phyloP scores from a whole-genome alignment of 2,329 filamentous ascomycete species.

The Tricladium varicosporioides region DNA sequence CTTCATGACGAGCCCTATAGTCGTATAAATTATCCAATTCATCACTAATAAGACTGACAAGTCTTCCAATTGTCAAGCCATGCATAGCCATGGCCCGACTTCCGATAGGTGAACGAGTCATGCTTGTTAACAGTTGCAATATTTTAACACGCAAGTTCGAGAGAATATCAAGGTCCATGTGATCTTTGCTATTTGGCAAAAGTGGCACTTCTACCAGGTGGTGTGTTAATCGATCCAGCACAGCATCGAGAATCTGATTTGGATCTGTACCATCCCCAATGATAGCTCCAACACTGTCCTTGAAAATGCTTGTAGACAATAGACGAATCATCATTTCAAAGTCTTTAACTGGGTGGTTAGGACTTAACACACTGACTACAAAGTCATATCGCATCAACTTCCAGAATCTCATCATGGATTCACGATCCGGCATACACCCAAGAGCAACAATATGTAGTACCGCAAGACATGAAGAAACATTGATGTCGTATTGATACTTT shows the following conservation, averaged over 20 bases:
- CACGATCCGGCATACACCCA: conserved; percentile 47
- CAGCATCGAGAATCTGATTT: conserved; percentile 37
- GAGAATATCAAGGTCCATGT: conserved; percentile 25
- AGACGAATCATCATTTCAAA: conserved; percentile 64
- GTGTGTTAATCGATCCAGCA: conserved; percentile 39
- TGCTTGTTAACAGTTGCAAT: conserved; percentile 55
- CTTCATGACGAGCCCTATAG: conserved; percentile 36
- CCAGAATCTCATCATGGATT: conserved; percentile 57
- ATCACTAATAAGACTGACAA: conserved; percentile 74
- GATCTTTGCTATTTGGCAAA: conserved; percentile 25
- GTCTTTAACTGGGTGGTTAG: conserved; percentile 62
- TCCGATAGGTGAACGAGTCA: conserved; percentile 62
- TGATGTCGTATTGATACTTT: conserved; percentile 47
- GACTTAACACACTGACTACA: conserved; percentile 64
- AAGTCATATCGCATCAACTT: conserved; percentile 63
- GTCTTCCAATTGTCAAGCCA: conserved; percentile 66
- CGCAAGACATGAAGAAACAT: conserved; percentile 61
- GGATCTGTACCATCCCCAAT: conserved; percentile 42
- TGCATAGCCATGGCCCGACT: conserved; percentile 65
- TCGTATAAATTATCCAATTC: conserved; percentile 62
- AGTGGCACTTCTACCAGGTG: conserved; percentile 43
- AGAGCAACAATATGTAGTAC: conserved; percentile 64
- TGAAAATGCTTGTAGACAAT: conserved; percentile 63
- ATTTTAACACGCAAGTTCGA: conserved; percentile 34
- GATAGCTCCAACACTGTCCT: conserved; percentile 66